Percentiles rank a stretch among this genome's conserved stretches.
phyloP scores from a whole-genome alignment of 345 rosid genomes.

The Corymbia maculata region DNA sequence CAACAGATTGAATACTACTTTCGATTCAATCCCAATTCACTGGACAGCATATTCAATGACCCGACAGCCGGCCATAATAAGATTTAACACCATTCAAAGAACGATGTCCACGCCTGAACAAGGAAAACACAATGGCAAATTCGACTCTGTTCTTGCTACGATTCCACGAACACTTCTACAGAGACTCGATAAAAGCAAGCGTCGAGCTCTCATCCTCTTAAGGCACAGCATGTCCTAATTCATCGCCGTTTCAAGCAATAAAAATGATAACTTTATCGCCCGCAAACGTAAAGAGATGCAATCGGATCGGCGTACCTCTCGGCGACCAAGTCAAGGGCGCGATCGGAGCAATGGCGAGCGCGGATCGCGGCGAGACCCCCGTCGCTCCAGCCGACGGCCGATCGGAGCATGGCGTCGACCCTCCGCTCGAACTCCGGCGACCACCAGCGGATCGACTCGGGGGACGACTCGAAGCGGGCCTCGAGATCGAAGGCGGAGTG shows the following conservation, averaged over 20 bases:
- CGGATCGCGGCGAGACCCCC: slow-evolving; percentile 48
- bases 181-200: neutral
- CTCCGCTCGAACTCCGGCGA: slow-evolving; percentile 50
- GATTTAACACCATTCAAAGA: neutral
- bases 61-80: neutral
- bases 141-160: neutral
- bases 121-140: neutral
- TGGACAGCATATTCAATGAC: neutral
- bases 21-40: neutral
- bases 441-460: slow-evolving; percentile 56
- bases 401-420: slow-evolving; percentile 63
- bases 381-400: slow-evolving; percentile 55
- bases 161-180: neutral
- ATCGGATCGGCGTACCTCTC: slow-evolving; percentile 35
- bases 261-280: neutral
- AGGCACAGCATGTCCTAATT: neutral
- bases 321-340: slow-evolving; percentile 42
- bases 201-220: neutral
- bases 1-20: neutral
- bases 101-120: neutral
- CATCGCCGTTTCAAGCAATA: neutral
- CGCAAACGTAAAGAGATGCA: neutral
- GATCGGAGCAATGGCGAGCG: slow-evolving; percentile 78
- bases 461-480: slow-evolving; percentile 35
- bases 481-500: slow-evolving; percentile 60